phyloP scores from a whole-genome alignment of 768 basidiomycete genomes.

The Grammothele lineata region DNA sequence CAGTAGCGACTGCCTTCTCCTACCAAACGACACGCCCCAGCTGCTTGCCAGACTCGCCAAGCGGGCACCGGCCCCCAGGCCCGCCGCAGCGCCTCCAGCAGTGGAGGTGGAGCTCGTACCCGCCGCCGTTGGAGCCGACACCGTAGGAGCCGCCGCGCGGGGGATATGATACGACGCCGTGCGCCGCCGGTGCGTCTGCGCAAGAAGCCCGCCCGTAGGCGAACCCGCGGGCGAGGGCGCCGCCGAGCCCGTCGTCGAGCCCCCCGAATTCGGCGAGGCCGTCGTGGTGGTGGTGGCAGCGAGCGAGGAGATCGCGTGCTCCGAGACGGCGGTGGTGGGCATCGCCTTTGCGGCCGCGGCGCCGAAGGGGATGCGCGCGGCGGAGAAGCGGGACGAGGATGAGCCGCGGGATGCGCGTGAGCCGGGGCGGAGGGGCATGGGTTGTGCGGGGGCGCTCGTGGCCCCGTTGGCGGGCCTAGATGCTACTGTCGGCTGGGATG shows the following conservation, averaged over 20 bases:
- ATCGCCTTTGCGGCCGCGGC: constrained; percentile 51
- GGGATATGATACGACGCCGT: constrained; percentile 59
- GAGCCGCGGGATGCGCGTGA: constrained; percentile 72
- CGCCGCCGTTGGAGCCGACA: constrained; percentile 37
- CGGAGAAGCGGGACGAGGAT: constrained; percentile 64
- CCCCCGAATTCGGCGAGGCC: constrained; percentile 13
- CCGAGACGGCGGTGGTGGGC: constrained; percentile 65
- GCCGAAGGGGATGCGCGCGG: constrained; percentile 59
- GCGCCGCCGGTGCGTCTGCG: constrained; percentile 40
- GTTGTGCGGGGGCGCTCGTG: constrained; percentile 19
- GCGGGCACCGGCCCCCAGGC: constrained; percentile 21
- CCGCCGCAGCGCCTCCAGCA: constrained; percentile 11
- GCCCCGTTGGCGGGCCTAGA: too few relatives aligned
- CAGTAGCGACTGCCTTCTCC: constrained; percentile 36
- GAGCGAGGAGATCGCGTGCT: constrained; percentile 44
- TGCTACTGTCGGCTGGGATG: too few relatives aligned
- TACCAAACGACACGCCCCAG: constrained; percentile 63
- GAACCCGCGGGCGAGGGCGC: constrained; percentile 59
- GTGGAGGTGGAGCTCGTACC: constrained; percentile 24
- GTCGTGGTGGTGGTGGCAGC: constrained; percentile 30
- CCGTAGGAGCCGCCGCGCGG: constrained; percentile 21
- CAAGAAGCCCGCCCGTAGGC: constrained; percentile 45
- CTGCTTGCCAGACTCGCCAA: constrained; percentile 38
- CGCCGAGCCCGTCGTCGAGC: constrained; percentile 19
- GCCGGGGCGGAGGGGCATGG: constrained; percentile 65